Conservation (phyloP, 805 yeast species). For the Candida orba region DNA sequence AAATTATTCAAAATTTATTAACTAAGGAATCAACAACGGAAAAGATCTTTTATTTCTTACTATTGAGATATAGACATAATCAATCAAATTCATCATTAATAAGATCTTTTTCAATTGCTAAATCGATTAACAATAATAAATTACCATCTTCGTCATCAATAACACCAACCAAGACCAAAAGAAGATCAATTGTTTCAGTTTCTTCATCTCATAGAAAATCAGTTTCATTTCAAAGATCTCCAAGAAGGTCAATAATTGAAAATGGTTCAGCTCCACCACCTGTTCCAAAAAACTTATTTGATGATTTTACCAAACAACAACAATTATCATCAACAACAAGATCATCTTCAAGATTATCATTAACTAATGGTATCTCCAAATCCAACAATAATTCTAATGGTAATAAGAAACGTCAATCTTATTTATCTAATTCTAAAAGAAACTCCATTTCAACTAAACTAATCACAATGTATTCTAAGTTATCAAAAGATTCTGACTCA, state of each 20-base stretch:
- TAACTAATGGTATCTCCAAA: conserved; percentile 21
- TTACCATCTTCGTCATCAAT: conserved; percentile 7
- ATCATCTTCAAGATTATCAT: conserved; percentile 6
- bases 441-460: conserved; percentile 67
- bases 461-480: conserved; percentile 65
- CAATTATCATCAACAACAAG: conserved; percentile 4
- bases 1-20: conserved; percentile 47
- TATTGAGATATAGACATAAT: conserved; percentile 69
- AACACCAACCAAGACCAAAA: conserved; percentile 30
- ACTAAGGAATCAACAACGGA: conserved; percentile 59
- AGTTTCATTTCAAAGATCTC: conserved; percentile 34
- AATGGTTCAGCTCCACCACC: conserved; percentile 14
- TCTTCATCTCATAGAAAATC: conserved; percentile 44
- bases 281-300: conserved; percentile 18
- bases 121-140: conserved; percentile 19
- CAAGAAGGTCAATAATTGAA: conserved; percentile 22
- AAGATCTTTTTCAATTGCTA: conserved; percentile 25
- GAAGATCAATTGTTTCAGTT: conserved; percentile 36
- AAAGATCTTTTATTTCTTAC: conserved; percentile 70
- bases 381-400: too few relatives aligned
- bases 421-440: conserved; percentile 40
- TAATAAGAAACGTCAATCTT: conserved; percentile 25
- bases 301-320: conserved; percentile 9
- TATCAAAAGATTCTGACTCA: conserved; percentile 55
- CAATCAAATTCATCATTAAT: conserved; percentile 33